Evolutionary conservation across 371 early-diverging fungal species (phyloP), one percentile per base, ranked within the genome.

Genomic region (Syncephalastrum racemosum): DNA sequence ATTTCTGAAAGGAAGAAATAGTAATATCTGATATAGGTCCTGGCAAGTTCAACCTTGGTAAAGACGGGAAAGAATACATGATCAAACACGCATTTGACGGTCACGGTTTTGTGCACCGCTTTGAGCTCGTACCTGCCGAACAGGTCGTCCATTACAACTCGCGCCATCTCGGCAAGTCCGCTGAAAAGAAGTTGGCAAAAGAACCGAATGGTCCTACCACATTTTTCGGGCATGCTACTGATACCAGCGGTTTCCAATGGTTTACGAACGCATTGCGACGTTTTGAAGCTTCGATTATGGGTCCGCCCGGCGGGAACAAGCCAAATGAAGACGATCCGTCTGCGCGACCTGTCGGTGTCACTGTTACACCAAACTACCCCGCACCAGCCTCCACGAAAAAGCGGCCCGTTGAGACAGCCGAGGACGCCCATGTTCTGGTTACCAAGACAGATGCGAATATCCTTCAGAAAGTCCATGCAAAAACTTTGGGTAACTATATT

Each of bases 381-480:
- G 48, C 78, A 44, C 80, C 69, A 54, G 1, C 52, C 2, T 19
- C 18, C 7, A 4, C 19, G 20, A 27, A 48, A n/a, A 54, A 31
- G 25, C 25, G 25, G 25, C 25, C 25, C 5, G 23, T 27, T 18
- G 46, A 54, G 4, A 8, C 25, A 1, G 22, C 57, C 0, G 25
- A 19, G 19, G 45, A 61, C n/a, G 46, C 40, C 2, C 52, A 46
- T n/a, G 61, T 67, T 0, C 56, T 88, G 41, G 72, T 89, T 4
- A 59, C 77, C 40, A 85, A 73, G 31, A 84, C 85, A 1, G 85
- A 85, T 59, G 81, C 77, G 2, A 85, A 82, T 60, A 53, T 70
- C 0, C 54, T 88, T 13, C 86, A 88, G 49, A 72, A 80, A 44
- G 57, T 89, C 20, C 73, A 89, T 62, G 70, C 79, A 2, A 75